Percentiles rank a stretch among this genome's conserved stretches.
These are phyloP conservation scores for Paramecium tetraurelia DNA, from an alignment of 73 alveolate species.

Conservation along the genomic window DNA sequence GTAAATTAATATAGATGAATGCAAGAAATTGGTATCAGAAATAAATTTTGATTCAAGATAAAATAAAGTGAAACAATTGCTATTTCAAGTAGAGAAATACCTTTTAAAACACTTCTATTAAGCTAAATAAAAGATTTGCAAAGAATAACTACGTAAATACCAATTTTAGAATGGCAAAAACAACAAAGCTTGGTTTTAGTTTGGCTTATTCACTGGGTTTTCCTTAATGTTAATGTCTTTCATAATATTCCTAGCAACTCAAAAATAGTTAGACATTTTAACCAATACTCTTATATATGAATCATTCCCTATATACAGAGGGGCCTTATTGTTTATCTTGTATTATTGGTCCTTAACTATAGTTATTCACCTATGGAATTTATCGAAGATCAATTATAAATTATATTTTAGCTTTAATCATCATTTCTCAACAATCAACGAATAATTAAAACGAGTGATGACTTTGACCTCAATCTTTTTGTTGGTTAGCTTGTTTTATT, in stretches of 20 bases:
- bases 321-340: neutral
- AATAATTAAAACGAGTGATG: constrained; percentile 29
- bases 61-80: constrained; percentile 7
- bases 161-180: neutral
- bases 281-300: neutral
- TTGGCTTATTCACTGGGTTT: constrained; percentile 31
- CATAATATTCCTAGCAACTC: neutral
- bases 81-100: neutral
- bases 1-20: neutral
- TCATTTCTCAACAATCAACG: constrained; percentile 40
- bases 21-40: neutral
- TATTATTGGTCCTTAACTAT: neutral
- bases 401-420: neutral
- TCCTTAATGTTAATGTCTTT: neutral
- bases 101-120: neutral
- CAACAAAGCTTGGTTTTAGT: constrained; percentile 9
- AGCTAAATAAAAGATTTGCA: neutral
- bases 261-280: neutral
- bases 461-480: constrained; percentile 1
- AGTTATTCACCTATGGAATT: neutral
- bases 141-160: neutral
- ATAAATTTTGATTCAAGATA: neutral
- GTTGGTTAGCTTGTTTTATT: neutral
- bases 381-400: constrained; percentile 4
- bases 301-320: constrained; percentile 19